Evolutionary conservation across 805 yeast species (phyloP).

Genomic region (Wickerhamomyces bisporus): DNA sequence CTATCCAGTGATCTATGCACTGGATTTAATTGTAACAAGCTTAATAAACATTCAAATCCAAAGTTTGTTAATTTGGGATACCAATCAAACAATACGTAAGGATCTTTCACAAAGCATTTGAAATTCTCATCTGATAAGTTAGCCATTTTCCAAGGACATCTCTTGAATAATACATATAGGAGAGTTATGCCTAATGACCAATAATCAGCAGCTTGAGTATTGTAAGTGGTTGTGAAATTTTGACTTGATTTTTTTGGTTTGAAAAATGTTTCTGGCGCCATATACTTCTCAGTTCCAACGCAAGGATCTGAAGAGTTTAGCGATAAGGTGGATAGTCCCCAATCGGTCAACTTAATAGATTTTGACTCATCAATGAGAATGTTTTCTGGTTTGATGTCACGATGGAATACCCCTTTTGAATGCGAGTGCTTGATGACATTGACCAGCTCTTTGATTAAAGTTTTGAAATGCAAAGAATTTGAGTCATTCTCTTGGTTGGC

Average conservation of each 20-base stretch:
- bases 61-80: constrained; percentile 72
- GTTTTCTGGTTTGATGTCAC: constrained; percentile 75
- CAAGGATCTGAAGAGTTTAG: constrained; percentile 27
- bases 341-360: constrained; percentile 60
- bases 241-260: constrained; percentile 13
- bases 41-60: constrained; percentile 62
- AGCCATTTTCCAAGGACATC: constrained; percentile 73
- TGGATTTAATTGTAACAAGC: constrained; percentile 63
- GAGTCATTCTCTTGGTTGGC: constrained; percentile 20
- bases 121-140: constrained; percentile 67
- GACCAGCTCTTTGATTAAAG: constrained; percentile 43
- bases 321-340: constrained; percentile 58
- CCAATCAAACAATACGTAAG: constrained; percentile 69
- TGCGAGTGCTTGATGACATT: constrained; percentile 53
- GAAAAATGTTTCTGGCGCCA: constrained; percentile 88
- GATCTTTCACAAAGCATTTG: constrained; percentile 57
- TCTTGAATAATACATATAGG: constrained; percentile 73
- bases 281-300: constrained; percentile 81
- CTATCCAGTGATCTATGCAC: constrained; percentile 40
- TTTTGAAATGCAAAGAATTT: constrained; percentile 27
- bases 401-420: constrained; percentile 53
- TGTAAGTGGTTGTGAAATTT: constrained; percentile 35
- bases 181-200: constrained; percentile 88
- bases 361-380: constrained; percentile 48
- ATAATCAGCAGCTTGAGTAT: constrained; percentile 72